Evolutionary conservation across 768 basidiomycete genomes (phyloP).

Genomic region (Boletus pseudopeckii): DNA sequence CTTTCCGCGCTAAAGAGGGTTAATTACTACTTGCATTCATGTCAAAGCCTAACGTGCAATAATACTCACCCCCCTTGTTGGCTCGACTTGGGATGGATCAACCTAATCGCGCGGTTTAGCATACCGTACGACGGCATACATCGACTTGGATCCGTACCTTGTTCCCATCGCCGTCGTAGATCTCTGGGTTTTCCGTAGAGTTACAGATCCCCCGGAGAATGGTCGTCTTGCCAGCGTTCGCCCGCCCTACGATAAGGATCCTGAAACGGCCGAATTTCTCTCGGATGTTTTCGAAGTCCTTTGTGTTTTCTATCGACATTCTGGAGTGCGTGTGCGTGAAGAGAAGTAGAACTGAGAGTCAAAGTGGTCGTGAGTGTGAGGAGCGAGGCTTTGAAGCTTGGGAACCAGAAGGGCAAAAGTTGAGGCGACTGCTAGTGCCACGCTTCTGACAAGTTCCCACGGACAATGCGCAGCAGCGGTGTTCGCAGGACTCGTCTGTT

Average conservation of each 20-base stretch:
- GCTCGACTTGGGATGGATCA: background rate
- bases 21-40: too few species aligned
- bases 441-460: too few species aligned
- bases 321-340: background rate
- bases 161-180: constrained; percentile 2
- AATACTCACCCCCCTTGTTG: background rate
- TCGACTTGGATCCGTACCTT: background rate
- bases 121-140: background rate
- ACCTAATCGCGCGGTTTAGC: background rate
- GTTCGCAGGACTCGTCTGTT: too few species aligned
- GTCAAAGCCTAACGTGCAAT: too few species aligned
- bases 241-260: background rate
- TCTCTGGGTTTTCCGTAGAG: constrained; percentile 2
- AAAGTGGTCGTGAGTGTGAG: background rate
- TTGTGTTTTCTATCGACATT: background rate
- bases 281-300: background rate
- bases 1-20: background rate
- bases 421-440: too few species aligned
- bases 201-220: constrained; percentile 4
- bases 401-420: too few species aligned
- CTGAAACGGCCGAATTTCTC: background rate
- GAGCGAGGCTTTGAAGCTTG: too few species aligned
- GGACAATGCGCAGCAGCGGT: too few species aligned
- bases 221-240: constrained; percentile 7
- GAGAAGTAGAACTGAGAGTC: background rate